These are phyloP conservation scores for Penicillium malachiteum DNA, from an alignment of 495 filamentous ascomycete genomes.

Conservation along the genomic window DNA sequence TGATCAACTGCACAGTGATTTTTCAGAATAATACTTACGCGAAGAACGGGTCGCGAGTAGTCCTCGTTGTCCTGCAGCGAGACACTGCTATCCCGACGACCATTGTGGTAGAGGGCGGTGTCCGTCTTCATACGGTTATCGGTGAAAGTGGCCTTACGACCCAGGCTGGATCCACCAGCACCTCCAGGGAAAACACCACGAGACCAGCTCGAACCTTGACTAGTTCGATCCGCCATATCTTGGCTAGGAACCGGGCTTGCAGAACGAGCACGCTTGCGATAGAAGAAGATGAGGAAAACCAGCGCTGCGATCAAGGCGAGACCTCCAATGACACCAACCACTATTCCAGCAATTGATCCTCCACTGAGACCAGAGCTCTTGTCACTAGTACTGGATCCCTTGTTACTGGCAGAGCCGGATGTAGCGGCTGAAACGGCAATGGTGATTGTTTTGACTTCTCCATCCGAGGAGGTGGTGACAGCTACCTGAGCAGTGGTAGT, in stretches of 20 bases:
- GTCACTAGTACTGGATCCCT: slow-evolving; percentile 9
- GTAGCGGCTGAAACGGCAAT: slow-evolving; percentile 42
- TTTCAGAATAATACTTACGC: slow-evolving; percentile 35
- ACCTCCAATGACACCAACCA: slow-evolving; percentile 50
- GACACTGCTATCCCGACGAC: slow-evolving; percentile 47
- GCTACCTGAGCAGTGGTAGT: slow-evolving; percentile 38
- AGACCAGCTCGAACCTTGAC: slow-evolving; percentile 47
- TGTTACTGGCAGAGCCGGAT: slow-evolving; percentile 10
- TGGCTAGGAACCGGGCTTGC: slow-evolving; percentile 36
- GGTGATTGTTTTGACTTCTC: slow-evolving; percentile 51
- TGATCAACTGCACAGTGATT: not conserved
- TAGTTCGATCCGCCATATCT: slow-evolving; percentile 41
- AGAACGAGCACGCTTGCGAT: slow-evolving; percentile 37
- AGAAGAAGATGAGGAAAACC: slow-evolving; percentile 43
- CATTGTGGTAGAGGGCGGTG: slow-evolving; percentile 40
- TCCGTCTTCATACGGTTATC: slow-evolving; percentile 47
- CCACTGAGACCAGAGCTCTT: slow-evolving; percentile 31
- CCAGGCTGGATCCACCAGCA: slow-evolving; percentile 12
- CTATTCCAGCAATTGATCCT: slow-evolving; percentile 47
- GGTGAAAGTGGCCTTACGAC: slow-evolving; percentile 37
- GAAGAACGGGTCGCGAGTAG: slow-evolving; percentile 56
- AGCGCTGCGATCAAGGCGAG: slow-evolving; percentile 37
- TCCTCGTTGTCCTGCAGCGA: slow-evolving; percentile 58
- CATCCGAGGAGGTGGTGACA: slow-evolving; percentile 47
- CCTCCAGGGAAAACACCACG: slow-evolving; percentile 41